Evolutionary conservation across 176 grass and related monocot genomes (phyloP), one percentile per base, ranked within the genome.

Genomic region (Thalia dealbata): DNA sequence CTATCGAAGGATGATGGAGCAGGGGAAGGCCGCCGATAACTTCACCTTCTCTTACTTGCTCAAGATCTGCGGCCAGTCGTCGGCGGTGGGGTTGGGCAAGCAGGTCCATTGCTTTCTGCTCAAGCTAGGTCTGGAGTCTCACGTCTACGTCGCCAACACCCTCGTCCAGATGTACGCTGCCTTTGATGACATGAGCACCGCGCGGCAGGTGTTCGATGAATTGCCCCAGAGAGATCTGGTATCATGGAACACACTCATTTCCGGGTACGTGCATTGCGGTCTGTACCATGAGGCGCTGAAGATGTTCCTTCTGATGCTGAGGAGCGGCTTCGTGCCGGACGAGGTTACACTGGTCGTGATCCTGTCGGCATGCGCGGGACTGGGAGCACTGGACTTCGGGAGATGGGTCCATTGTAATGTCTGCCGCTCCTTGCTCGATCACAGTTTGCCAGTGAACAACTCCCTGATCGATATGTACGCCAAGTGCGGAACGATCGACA

Each of bases 381-480:
- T 78, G 15, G 75, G 75, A 27, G 75, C 75, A 3, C 25, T 69
- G 63, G 63, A 78, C 54, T 76, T 78, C 23, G 75, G 75, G 16
- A 78, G 64, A 58, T 78, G 75, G 75, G 29, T 78, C 16, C 75
- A 78, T 56, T 78, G 46, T 13, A 68, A 42, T 62, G 23, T 68
- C 46, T 6, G 42, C n/a, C 3, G 38, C 61, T 75, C 58, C 35
- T 29, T 29, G 16, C 19, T 56, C 0, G 18, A 25, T 11, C 12
- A 43, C 19, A 68, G 25, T 55, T 25, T 69, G 10, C 25, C 64
- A 6, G 50, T 78, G 9, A 6, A 48, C 27, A 69, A 78, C 50
- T 78, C 75, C 19, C 50, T 78, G 29, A 78, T 78, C 19, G 75
- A 78, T 58, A 78, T 78, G 75, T 78, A 78, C n/a, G 75, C 75